Evolutionary conservation across 106 monocot species (phyloP).

Genomic region (Acorus gramineus): DNA sequence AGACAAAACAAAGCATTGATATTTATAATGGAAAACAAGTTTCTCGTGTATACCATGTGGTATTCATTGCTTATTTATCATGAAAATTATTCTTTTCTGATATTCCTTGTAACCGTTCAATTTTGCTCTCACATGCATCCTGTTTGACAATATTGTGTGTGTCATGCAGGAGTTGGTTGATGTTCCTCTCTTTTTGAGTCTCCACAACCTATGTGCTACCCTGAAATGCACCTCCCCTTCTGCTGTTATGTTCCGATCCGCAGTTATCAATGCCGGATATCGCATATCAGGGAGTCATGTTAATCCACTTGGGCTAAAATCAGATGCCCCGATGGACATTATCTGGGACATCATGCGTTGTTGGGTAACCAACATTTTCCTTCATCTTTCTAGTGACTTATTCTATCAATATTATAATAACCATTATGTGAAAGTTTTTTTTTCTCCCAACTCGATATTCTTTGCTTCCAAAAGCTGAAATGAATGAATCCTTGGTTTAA

Average conservation of each 20-base stretch:
- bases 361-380: conserved; percentile 43
- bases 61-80: too few species aligned
- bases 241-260: conserved; percentile 79
- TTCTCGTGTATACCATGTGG: too few species aligned
- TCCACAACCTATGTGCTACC: conserved; percentile 74
- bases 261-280: conserved; percentile 88
- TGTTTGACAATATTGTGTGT: background rate
- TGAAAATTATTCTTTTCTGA: too few species aligned
- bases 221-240: conserved; percentile 89
- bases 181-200: conserved; percentile 80
- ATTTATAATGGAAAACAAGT: too few species aligned
- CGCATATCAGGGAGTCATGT: conserved; percentile 87
- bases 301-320: conserved; percentile 79
- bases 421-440: background rate
- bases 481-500: too few species aligned
- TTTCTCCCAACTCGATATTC: too few species aligned
- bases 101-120: too few species aligned
- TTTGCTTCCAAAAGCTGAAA: too few species aligned
- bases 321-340: conserved; percentile 82
- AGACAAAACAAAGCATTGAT: too few species aligned
- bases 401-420: background rate
- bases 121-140: too few species aligned
- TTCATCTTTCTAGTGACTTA: background rate
- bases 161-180: conserved; percentile 68
- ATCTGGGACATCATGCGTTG: conserved; percentile 99